Evolutionary conservation across 176 grass and related monocot genomes (phyloP), one percentile per base, ranked within the genome.

Genomic region (Avena eriantha): DNA sequence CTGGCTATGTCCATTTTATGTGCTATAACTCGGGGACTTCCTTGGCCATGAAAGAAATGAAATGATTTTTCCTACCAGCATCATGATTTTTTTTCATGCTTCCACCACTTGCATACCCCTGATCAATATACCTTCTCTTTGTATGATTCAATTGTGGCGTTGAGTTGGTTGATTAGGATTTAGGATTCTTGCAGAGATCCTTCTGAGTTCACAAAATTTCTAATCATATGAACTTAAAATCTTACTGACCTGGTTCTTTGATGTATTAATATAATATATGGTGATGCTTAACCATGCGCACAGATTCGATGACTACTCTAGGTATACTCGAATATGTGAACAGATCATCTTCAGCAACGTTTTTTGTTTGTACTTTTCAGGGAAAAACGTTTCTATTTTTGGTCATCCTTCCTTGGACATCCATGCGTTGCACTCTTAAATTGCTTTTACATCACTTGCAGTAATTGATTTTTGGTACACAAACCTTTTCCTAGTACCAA

Each of bases 121-220:
- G 63, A 69, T 36, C 15, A 18, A 69, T 69, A 69, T 69, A 69
- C 65, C 65, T 35, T 68, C 15, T 35, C 18, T 5, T 63, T 69
- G 65, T 33, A 19, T 69, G 33, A 69, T 31, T 69, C 65, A 36
- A 9, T 69, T 69, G 23, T 65, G 61, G 61, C 11, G 7, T 34
- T 18, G 64, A 35, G 64, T 36, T 69, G 15, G 65, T 69, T 69
- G 64, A 67, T 67, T 69, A 69, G 29, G 65, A 36, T 68, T 33
- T 67, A 34, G 64, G 8, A 35, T 15, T 35, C 15, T 18, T 24
- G 29, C 15, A 67, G 64, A 35, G 29, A 69, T 69, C 65, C 31
- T 69, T 69, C 33, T 69, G 65, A 18, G 16, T 69, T 69, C 65
- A 35, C 31, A 69, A 67, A 69, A 69, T 69, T 63, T 69, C 64